Percentiles rank a stretch among this genome's conserved stretches.
These are phyloP conservation scores for Trichoderma lentiforme DNA, from an alignment of 2,329 filamentous ascomycete genomes.

Conservation along the genomic window DNA sequence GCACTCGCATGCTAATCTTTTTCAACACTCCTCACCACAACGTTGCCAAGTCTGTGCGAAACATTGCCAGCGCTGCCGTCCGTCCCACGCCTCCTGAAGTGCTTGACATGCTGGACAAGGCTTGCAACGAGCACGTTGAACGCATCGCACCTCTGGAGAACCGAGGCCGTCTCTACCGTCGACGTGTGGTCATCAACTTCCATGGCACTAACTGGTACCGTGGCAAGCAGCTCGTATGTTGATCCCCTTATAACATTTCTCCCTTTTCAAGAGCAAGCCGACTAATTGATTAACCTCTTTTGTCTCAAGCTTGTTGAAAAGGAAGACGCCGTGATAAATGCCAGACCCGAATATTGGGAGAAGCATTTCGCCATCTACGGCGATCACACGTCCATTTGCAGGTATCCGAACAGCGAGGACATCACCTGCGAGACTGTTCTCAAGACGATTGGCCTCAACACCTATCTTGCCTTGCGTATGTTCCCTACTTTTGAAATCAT, in stretches of 20 bases:
- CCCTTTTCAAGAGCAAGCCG: neutral
- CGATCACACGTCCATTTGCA: conserved; percentile 15
- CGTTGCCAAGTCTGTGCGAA: conserved; percentile 1
- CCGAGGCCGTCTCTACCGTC: neutral
- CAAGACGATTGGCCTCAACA: conserved; percentile 15
- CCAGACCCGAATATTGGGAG: conserved; percentile 1
- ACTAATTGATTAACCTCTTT: neutral
- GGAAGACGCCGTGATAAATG: neutral
- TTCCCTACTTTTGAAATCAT: neutral
- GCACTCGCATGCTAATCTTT: conserved; percentile 9
- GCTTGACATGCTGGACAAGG: conserved; percentile 8
- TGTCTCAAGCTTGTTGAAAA: conserved; percentile 5
- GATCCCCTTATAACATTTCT: neutral
- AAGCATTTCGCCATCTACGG: conserved; percentile 13
- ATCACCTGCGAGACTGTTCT: conserved; percentile 1
- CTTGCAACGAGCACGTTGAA: neutral
- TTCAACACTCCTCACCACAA: conserved; percentile 18
- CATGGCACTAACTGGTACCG: conserved; percentile 4
- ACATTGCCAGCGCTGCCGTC: conserved; percentile 1
- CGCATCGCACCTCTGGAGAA: neutral
- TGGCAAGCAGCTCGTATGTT: conserved; percentile 6
- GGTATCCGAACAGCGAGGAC: neutral
- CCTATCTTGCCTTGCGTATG: conserved; percentile 7
- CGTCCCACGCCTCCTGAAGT: neutral
- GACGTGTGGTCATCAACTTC: conserved; percentile 13